Evolutionary conservation across 768 basidiomycete genomes (phyloP).

Genomic region (Holtermanniella nyarrowii): DNA sequence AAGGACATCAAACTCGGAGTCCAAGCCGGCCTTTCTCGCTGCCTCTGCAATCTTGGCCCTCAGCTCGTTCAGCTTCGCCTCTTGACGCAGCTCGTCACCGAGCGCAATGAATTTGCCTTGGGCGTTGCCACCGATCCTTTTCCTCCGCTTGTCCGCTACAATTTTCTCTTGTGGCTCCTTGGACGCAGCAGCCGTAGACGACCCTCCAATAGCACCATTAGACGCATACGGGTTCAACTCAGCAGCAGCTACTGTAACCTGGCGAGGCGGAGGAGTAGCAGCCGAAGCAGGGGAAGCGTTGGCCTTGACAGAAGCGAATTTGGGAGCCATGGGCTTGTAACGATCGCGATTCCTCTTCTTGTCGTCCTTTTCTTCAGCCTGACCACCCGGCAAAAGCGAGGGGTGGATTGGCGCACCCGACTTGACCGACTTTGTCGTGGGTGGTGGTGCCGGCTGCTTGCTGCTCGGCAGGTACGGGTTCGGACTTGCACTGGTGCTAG

Average conservation of each 20-base stretch:
- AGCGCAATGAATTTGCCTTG: conserved; percentile 67
- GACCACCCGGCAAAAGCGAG: conserved; percentile 18
- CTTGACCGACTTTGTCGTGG: conserved; percentile 5
- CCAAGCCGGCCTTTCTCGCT: conserved; percentile 84
- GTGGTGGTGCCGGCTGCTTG: not conserved
- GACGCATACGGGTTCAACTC: conserved; percentile 67
- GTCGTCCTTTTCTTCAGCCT: conserved; percentile 21
- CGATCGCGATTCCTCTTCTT: conserved; percentile 54
- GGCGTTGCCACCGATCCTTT: conserved; percentile 67
- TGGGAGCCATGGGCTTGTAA: conserved; percentile 96
- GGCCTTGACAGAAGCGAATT: conserved; percentile 90
- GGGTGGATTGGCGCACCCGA: conserved; percentile 27
- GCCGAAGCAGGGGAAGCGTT: conserved; percentile 48
- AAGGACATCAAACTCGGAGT: conserved; percentile 80
- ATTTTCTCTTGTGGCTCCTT: conserved; percentile 8
- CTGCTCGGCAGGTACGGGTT: not conserved
- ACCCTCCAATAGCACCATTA: conserved; percentile 16
- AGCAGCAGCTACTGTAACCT: conserved; percentile 32
- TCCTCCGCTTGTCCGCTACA: conserved; percentile 27
- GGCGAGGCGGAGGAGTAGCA: conserved; percentile 41
- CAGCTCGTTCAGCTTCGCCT: conserved; percentile 74
- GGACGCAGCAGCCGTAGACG: conserved; percentile 13
- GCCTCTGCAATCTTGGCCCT: conserved; percentile 89
- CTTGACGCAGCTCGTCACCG: conserved; percentile 45
- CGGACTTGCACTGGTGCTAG: conserved; percentile 20